These are phyloP conservation scores for Corymbia maculata DNA, from an alignment of 345 rosid genomes.

Conservation along the genomic window DNA sequence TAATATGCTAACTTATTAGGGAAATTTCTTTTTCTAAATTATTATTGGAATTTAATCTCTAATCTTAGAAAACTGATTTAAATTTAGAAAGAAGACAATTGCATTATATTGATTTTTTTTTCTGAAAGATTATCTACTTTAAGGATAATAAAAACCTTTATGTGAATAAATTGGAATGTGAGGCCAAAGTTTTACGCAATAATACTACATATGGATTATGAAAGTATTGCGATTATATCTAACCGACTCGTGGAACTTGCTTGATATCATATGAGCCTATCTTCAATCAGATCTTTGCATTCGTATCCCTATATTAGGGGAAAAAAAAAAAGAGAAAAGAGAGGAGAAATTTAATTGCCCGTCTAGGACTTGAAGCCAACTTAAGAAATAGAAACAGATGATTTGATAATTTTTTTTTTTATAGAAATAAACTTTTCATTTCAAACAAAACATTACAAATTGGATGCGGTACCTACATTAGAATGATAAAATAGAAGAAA, in stretches of 20 bases:
- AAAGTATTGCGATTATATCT: neutral
- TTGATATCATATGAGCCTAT: neutral
- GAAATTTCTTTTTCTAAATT: neutral
- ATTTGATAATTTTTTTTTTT: neutral
- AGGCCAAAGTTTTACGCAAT: neutral
- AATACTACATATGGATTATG: neutral
- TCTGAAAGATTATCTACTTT: neutral
- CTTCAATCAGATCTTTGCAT: neutral
- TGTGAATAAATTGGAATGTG: neutral
- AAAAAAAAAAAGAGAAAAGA: no score
- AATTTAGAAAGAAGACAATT: neutral
- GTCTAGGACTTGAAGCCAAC: neutral
- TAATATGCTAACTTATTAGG: neutral
- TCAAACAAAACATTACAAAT: neutral
- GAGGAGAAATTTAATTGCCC: neutral
- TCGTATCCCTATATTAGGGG: neutral
- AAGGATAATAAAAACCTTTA: neutral
- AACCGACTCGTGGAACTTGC: neutral
- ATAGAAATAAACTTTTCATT: neutral
- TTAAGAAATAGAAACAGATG: neutral
- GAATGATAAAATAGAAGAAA: neutral
- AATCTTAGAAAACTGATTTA: neutral
- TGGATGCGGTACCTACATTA: neutral
- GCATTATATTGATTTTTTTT: neutral
- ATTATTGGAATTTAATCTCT: neutral